Evolutionary conservation across 306 rosid genomes (phyloP).

Genomic region (Clitoria ternatea): DNA sequence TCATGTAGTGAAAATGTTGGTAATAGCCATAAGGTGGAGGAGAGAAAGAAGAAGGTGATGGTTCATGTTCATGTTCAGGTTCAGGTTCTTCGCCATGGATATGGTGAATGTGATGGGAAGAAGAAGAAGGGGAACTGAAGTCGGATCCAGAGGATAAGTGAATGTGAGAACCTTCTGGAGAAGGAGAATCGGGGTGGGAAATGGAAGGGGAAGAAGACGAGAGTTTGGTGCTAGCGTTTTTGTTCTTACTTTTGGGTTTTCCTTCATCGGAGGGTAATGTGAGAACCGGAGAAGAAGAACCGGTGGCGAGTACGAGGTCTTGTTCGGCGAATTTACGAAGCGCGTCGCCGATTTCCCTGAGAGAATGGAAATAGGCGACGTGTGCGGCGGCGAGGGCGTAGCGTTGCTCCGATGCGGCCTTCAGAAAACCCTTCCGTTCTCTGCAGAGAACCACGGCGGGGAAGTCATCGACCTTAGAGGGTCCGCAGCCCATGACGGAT

Average conservation of each 20-base stretch:
- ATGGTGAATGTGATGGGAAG: constrained; percentile 58
- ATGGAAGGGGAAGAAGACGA: constrained; percentile 57
- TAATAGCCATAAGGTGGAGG: constrained; percentile 15
- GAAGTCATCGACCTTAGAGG: constrained; percentile 78
- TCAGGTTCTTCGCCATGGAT: constrained; percentile 37
- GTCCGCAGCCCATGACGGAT: constrained; percentile 81
- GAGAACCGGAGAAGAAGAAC: constrained; percentile 69
- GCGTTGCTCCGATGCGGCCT: constrained; percentile 74
- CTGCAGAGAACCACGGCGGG: constrained; percentile 79
- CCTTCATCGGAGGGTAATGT: constrained; percentile 80
- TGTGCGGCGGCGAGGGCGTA: constrained; percentile 94
- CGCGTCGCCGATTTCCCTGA: constrained; percentile 66
- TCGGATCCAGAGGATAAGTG: constrained; percentile 68
- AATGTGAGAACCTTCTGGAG: constrained; percentile 51
- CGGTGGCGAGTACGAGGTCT: constrained; percentile 50
- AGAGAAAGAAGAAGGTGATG: neutral
- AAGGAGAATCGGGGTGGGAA: constrained; percentile 30
- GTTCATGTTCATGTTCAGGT: neutral
- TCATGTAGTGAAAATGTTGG: constrained; percentile 52
- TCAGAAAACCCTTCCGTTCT: constrained; percentile 60
- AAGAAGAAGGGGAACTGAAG: constrained; percentile 29
- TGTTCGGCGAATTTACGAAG: constrained; percentile 76
- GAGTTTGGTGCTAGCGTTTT: neutral
- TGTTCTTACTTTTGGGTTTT: constrained; percentile 20
- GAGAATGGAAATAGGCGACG: constrained; percentile 74